phyloP scores from a whole-genome alignment of 2,329 filamentous ascomycete genomes.

The Cytospora piceicola region DNA sequence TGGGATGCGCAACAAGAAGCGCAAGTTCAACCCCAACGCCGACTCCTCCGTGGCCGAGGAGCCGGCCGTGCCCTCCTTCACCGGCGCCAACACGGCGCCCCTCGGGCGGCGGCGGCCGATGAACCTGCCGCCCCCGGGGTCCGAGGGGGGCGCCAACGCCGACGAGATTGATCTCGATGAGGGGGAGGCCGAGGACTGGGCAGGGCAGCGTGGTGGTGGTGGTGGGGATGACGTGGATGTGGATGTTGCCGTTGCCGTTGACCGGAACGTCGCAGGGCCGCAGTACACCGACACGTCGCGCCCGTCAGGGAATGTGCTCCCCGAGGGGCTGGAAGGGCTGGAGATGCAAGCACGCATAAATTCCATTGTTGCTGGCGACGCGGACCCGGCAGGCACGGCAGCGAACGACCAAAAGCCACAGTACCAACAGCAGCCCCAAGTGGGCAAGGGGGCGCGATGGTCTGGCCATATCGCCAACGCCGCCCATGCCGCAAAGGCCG shows the following conservation, averaged over 20 bases:
- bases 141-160: constrained; percentile 39
- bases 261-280: constrained; percentile 33
- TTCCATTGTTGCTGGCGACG: constrained; percentile 31
- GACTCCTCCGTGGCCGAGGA: constrained; percentile 51
- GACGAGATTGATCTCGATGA: constrained; percentile 52
- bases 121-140: constrained; percentile 27
- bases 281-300: constrained; percentile 42
- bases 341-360: constrained; percentile 37
- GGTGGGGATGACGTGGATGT: constrained; percentile 14
- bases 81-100: constrained; percentile 44
- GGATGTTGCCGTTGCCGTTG: neutral
- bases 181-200: constrained; percentile 37
- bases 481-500: constrained; percentile 45
- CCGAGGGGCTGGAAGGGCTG: constrained; percentile 23
- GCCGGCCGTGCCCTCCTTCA: constrained; percentile 33
- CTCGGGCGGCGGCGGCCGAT: constrained; percentile 43
- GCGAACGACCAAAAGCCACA: constrained; percentile 7
- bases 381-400: constrained; percentile 21
- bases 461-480: constrained; percentile 28
- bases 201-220: neutral
- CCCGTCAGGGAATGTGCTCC: constrained; percentile 34
- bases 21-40: constrained; percentile 64
- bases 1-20: constrained; percentile 66
- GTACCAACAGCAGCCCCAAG: constrained; percentile 16
- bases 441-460: neutral